Base-by-base conservation (phyloP, 1,139 yeast species). In the Lodderomyces oxycetoniae region DNA sequence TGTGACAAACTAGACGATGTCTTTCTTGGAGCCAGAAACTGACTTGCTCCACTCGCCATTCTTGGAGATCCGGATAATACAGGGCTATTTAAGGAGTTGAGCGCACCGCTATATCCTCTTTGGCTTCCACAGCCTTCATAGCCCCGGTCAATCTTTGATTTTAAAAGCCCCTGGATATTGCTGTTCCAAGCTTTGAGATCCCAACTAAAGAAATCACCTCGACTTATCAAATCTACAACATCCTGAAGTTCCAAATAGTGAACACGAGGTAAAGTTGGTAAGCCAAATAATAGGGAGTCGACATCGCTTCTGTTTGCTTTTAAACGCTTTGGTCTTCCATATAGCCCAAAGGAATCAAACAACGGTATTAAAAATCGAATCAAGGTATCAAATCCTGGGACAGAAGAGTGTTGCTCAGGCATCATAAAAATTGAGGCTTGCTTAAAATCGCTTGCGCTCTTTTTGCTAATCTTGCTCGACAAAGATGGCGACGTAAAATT, bases 381-480 rank as follows among this genome's bases (percentile, higher is more conserved):
- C 49, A 89, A 71, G 1, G 97, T 89, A 57, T 91, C 97, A 57
- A 81, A 89, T 5, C 97, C 96, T 1, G 93, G 93, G 26, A 91
- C 96, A 9, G 95, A 80, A 25, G 89, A 81, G 56, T 88, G 97
- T 49, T 75, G 83, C 53, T 91, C 96, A 4, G 97, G 96, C 96
- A 91, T 89, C 44, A 91, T 63, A 53, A 89, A 89, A 24, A 91
- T 77, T n/a, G 88, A 75, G 2, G 95, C 82, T 34, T 79, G 82
- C 49, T 79, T 79, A 36, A 81, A 77, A 21, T 74, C 74, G 19
- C 74, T 79, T 21, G 57, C 52, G 17, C 63, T 52, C 57, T 59
- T 76, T 53, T 57, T 72, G 46, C 60, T 48, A 2, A 59, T 54
- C 42, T 65, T 66, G 11, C 59, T 46, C 4, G 65, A 55, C 27